Conservation (phyloP, 2,329 filamentous ascomycete genomes). For the Lecanicillium sp. region DNA sequence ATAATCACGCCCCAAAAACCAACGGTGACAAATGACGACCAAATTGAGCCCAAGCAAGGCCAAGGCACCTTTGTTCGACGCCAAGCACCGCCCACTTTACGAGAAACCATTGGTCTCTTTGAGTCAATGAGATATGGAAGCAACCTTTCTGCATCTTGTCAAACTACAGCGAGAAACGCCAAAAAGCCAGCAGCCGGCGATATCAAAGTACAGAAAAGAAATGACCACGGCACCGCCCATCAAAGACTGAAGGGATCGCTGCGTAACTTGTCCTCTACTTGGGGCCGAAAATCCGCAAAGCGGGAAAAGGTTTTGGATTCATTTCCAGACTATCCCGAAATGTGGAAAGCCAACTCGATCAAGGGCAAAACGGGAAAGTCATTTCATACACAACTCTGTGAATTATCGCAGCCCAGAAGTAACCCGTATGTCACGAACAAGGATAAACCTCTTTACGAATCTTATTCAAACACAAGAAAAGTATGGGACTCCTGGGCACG, state of each 20-base stretch:
- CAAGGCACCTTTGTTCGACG: conserved; percentile 4
- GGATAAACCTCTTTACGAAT: too few relatives aligned
- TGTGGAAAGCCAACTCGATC: conserved; percentile 6
- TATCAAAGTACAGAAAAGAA: background rate
- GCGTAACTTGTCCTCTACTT: conserved; percentile 14
- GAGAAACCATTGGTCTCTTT: conserved; percentile 22
- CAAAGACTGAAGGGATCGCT: conserved; percentile 10
- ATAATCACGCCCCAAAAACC: conserved; percentile 7
- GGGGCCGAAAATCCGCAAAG: conserved; percentile 12
- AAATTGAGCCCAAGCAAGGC: background rate
- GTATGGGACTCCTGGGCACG: background rate
- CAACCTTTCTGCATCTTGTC: background rate
- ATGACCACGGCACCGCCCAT: background rate
- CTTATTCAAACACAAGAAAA: background rate
- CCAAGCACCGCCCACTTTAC: conserved; percentile 1
- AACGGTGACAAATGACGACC: background rate
- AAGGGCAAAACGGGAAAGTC: conserved; percentile 3
- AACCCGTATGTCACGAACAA: background rate
- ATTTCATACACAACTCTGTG: conserved; percentile 7
- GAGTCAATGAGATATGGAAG: conserved; percentile 16
- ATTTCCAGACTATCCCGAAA: conserved; percentile 1
- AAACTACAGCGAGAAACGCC: background rate
- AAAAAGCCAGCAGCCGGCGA: background rate
- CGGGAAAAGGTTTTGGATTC: background rate
- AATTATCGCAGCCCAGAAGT: conserved; percentile 2